Evolutionary conservation across 2,329 filamentous ascomycete species (phyloP), one percentile per base, ranked within the genome.

Genomic region (Trichocomaceae sp.): DNA sequence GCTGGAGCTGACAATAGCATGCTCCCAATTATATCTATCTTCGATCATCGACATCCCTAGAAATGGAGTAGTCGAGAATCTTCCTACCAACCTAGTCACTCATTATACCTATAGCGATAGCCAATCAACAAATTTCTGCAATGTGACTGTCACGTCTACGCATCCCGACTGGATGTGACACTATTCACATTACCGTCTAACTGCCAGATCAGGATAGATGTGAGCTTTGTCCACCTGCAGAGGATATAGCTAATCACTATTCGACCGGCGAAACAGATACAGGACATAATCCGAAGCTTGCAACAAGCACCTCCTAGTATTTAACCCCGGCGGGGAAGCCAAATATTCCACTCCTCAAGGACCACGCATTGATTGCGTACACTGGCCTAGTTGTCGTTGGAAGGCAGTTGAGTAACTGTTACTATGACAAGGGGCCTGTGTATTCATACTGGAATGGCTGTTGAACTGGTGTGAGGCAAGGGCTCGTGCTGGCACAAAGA

Each of bases 401-500:
- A 3, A 59, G 58, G n/a, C 37, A 39, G 17, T n/a, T 59, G 2
- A 23, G 35, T 7, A 31, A 52, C 12, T 44, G 37, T 17, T 56
- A 51, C 23, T 59, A 59, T 33, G 52, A 53, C 7, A 26, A 20
- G n/a, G 15, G 33, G 0, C 52, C 60, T 0, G 26, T 22, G 1
- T 60, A 61, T 29, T 60, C 62, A 1, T 64, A 65, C 26, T 65
- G 52, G 42, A 56, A 42, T 9, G 63, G 61, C 2, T 65, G 63
- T 48, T 64, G 61, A 1, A 50, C 44, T 3, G 64, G 64, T 15
- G 64, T 63, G 9, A 54, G 64, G 8, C 62, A 64, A 26, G 62
- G 59, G 1, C 52, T 60, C 7, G 58, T 62, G 55, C 46, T 77
- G 9, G 77, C 79, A 0, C 76, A 84, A 59, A 60, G 66, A 3